Percentiles rank a stretch among this genome's conserved stretches.
These are phyloP conservation scores for Neofusicoccum cordaticola DNA, from an alignment of 2,329 filamentous ascomycete genomes.

Conservation along the genomic window DNA sequence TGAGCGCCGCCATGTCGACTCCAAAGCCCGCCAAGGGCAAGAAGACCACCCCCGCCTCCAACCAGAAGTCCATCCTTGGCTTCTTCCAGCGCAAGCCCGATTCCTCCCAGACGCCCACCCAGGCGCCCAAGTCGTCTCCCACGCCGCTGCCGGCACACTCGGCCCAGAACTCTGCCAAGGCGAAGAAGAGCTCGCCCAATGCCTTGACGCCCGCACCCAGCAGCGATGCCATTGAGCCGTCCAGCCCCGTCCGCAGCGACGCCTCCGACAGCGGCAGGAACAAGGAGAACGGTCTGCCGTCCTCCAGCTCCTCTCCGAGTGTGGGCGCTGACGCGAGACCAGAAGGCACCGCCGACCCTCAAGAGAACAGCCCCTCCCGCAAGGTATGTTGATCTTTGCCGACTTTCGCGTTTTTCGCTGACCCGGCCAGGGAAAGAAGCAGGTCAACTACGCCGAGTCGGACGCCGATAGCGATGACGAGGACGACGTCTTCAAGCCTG, in stretches of 20 bases:
- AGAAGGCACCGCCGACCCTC: slow-evolving; percentile 43
- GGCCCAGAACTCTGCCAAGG: not conserved
- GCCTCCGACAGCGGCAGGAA: slow-evolving; percentile 47
- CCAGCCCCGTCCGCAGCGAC: slow-evolving; percentile 66
- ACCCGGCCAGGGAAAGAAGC: slow-evolving; percentile 45
- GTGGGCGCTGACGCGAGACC: slow-evolving; percentile 40
- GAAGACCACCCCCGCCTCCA: slow-evolving; percentile 45
- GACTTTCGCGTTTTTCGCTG: slow-evolving; percentile 7
- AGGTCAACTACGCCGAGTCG: slow-evolving; percentile 17
- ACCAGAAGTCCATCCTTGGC: slow-evolving; percentile 70
- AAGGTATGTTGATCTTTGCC: slow-evolving; percentile 56
- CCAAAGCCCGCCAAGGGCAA: slow-evolving; percentile 45
- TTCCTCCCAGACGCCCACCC: slow-evolving; percentile 40
- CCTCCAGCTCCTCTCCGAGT: slow-evolving; percentile 31
- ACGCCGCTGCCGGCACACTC: slow-evolving; percentile 23
- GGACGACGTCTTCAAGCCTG: slow-evolving; percentile 65
- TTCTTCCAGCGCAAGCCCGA: slow-evolving; percentile 69
- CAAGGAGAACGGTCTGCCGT: slow-evolving; percentile 52
- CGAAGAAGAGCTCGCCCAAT: slow-evolving; percentile 32
- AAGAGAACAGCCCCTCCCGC: slow-evolving; percentile 71
- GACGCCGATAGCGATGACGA: slow-evolving; percentile 50
- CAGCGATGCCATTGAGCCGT: slow-evolving; percentile 69
- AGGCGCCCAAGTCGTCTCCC: slow-evolving; percentile 26
- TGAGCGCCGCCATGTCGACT: slow-evolving; percentile 32
- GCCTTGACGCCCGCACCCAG: slow-evolving; percentile 73